Evolutionary conservation across 352 stramenopile genomes (phyloP), one percentile per base, ranked within the genome.

Genomic region (Pythium myriotylum): DNA sequence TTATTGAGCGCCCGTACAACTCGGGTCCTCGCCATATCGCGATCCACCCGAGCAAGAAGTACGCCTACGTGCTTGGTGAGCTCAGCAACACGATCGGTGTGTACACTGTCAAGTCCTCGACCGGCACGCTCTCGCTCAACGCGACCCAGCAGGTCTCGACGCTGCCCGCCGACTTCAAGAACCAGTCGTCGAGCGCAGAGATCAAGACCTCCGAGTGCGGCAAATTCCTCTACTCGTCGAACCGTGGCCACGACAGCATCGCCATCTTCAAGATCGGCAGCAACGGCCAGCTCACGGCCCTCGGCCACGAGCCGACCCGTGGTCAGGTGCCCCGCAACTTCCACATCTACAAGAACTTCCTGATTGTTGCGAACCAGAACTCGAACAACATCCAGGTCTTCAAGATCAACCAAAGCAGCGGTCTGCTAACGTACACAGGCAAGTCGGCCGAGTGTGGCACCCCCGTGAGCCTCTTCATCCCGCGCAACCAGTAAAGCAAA

Each of bases 301-400:
- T 84, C 19, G 76, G 70, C 22, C 74, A 69, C 58, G 76, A 82
- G 50, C 64, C 66, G 37, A 76, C 76, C 19, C 70, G 74, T 24
- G 81, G 81, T 42, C 65, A 70, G 20, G 51, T 42, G 16, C 81
- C 81, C 27, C 81, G 78, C 39, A 68, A 68, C 33, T 86, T 90
- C 33, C 59, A 56, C 12, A 60, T 88, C 56, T 78, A 79, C 64
- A 62, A 67, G 17, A 54, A 82, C 19, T 81, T 74, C 45, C 42
- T 90, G 40, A 65, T 90, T 52, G 78, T 84, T 10, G 77, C 77
- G 24, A 86, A 89, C 73, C 80, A 89, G 47, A 67, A 85, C 60
- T 76, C 77, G 22, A 72, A 85, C 61, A 68, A 70, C 49, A 84
- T 90, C 56, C 55, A 79, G 33, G 72, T 88, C 41, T 90, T 88